A percentile compares a stretch with the other conserved stretches of the same genome.
Conservation (phyloP, 2,329 filamentous ascomycete genomes). For the Botrytis byssoidea region DNA sequence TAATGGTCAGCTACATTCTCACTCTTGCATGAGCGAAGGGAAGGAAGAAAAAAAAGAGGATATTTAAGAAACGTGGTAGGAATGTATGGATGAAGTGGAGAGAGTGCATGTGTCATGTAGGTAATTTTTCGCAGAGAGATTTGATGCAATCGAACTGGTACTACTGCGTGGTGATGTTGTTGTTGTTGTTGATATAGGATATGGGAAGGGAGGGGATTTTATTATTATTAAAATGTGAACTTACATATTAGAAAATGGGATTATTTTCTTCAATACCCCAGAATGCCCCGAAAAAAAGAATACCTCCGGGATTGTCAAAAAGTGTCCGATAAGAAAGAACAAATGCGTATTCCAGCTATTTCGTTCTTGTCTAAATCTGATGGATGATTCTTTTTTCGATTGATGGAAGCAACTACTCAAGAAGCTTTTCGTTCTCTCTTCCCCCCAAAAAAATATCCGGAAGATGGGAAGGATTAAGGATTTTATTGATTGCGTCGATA, state of each 20-base stretch:
- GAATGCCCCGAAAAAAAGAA: neutral
- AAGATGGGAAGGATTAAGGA: conserved; percentile 2
- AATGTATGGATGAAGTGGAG: conserved; percentile 21
- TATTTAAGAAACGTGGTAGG: conserved; percentile 12
- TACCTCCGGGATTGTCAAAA: neutral
- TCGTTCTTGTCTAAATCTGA: neutral
- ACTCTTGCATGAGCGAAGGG: neutral
- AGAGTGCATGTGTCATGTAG: conserved; percentile 20
- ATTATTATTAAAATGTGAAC: neutral
- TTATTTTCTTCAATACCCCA: conserved; percentile 8
- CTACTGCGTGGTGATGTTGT: conserved; percentile 27
- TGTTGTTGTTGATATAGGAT: conserved; percentile 25
- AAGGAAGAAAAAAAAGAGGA: conserved; percentile 21
- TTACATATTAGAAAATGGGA: conserved; percentile 1
- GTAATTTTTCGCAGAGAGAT: conserved; percentile 23
- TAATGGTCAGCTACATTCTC: conserved; percentile 30
- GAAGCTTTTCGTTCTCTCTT: neutral
- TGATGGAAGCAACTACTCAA: neutral
- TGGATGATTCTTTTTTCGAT: neutral
- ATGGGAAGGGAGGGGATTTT: neutral
- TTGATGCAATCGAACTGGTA: conserved; percentile 9
- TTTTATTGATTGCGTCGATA: conserved; percentile 17
- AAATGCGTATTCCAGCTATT: conserved; percentile 11
- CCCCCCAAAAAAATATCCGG: neutral
- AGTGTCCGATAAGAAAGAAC: neutral